Evolutionary conservation across 2,329 filamentous ascomycete genomes (phyloP), one percentile per base, ranked within the genome.

Genomic region (Trichoderma lentiforme): DNA sequence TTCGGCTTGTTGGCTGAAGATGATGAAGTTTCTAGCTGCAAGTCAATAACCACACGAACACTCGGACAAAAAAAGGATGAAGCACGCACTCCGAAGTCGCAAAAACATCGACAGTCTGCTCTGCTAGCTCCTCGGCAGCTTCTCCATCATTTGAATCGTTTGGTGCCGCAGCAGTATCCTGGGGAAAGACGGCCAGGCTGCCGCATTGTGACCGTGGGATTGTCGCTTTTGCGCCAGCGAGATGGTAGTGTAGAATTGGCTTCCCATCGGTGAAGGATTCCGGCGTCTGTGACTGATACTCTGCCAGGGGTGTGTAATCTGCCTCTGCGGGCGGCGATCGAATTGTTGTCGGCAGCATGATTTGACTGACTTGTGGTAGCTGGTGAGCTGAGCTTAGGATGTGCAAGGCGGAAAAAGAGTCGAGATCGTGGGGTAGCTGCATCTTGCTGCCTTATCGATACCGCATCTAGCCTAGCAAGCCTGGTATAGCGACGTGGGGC

Each of bases 201-300:
- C 85, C 84, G 28, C 86, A 81, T 76, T 92, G 87, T 53, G 85
- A 83, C 43, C 82, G 83, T 30, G 88, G 84, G 24, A 91, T 82
- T 77, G 88, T 87, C 3, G 91, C 87, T 51, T 87, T 89, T 70
- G 89, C 85, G 72, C 84, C 83, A 14, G 83, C 76, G 51, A 87
- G 84, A 76, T 91, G 88, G 75, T 87, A 88, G 81, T 95, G 89
- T 4, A 95, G 86, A 57, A 95, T 86, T 1, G 92, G 89, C 77
- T 92, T 93, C 32, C 88, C 89, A 76, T 86, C 88, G 76, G 90
- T 91, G 82, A 95, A 95, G 56, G 88, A 91, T 72, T 86, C 84
- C 1, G 93, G 93, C 1, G 93, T 95, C 77, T 90, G 89, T 67
- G 89, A 85, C 79, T 93, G 88, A 79, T 94, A 92, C 73, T 93